Conservation (phyloP, 352 stramenopile species). For the Stramenopiles sp. region DNA sequence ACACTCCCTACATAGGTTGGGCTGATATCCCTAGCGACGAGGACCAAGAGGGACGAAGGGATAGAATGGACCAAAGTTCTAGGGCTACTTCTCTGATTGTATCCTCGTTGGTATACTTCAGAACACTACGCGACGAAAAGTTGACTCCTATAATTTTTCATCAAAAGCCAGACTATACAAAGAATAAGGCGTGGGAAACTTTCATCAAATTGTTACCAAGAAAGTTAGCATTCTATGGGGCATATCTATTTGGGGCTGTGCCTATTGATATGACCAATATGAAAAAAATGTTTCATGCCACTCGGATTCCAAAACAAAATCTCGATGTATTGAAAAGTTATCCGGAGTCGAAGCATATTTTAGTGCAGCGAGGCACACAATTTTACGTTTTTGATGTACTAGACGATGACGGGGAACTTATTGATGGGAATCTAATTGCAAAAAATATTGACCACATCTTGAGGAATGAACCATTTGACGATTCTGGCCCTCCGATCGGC, state of each 20-base stretch:
- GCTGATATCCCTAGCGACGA: too few species aligned
- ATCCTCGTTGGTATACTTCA: slow-evolving; percentile 52
- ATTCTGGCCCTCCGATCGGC: slow-evolving; percentile 15
- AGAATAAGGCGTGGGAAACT: slow-evolving; percentile 50
- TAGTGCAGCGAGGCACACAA: slow-evolving; percentile 54
- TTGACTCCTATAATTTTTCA: slow-evolving; percentile 65
- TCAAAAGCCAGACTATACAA: slow-evolving; percentile 50
- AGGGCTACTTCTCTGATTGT: slow-evolving; percentile 54
- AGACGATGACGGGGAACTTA: slow-evolving; percentile 20
- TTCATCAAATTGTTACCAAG: slow-evolving; percentile 55
- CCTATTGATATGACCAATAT: slow-evolving; percentile 75
- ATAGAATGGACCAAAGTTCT: slow-evolving; percentile 47
- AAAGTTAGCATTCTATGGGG: slow-evolving; percentile 57
- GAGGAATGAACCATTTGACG: slow-evolving; percentile 16
- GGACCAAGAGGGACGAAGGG: too few species aligned
- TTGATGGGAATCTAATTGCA: slow-evolving; percentile 35
- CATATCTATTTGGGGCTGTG: slow-evolving; percentile 52
- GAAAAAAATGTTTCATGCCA: slow-evolving; percentile 59
- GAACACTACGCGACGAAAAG: slow-evolving; percentile 47
- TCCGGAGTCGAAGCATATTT: slow-evolving; percentile 35
- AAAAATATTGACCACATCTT: slow-evolving; percentile 56
- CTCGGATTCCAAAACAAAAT: slow-evolving; percentile 35
- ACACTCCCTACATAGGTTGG: too few species aligned
- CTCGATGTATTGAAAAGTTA: slow-evolving; percentile 26
- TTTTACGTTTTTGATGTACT: slow-evolving; percentile 65